phyloP scores from a whole-genome alignment of 164 flowering plant genomes.

The Aristolochia contorta region DNA sequence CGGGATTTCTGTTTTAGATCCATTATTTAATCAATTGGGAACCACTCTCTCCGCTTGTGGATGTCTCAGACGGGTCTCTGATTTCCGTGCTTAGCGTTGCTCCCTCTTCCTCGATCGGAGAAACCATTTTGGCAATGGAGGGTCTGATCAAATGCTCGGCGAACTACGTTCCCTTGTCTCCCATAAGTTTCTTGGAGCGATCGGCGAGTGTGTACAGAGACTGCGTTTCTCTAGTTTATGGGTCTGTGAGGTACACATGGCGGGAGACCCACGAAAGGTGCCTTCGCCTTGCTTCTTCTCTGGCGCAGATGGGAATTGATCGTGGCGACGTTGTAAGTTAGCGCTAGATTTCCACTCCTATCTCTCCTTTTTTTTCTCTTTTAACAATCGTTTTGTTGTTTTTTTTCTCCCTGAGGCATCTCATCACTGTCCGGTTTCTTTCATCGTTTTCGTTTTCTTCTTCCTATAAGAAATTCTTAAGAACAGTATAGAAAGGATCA shows the following conservation, averaged over 20 bases:
- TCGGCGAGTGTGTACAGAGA: conserved; percentile 21
- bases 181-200: conserved; percentile 27
- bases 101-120: neutral
- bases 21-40: too few species aligned
- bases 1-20: too few species aligned
- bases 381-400: too few species aligned
- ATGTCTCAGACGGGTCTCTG: neutral
- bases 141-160: conserved; percentile 10
- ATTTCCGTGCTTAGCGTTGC: too few species aligned
- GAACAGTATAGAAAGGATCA: too few species aligned
- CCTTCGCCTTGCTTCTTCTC: conserved; percentile 25
- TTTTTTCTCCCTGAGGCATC: too few species aligned
- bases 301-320: conserved; percentile 16
- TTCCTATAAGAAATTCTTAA: too few species aligned
- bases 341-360: neutral
- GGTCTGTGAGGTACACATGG: conserved; percentile 22
- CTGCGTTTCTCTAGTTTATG: conserved; percentile 20
- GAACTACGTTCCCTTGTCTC: conserved; percentile 32
- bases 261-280: conserved; percentile 27
- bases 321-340: conserved; percentile 15
- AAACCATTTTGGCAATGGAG: conserved; percentile 5
- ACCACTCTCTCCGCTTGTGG: too few species aligned
- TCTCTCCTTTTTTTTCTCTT: too few species aligned
- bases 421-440: too few species aligned
- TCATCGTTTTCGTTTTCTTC: too few species aligned